Percentiles rank a stretch among this genome's conserved stretches.
phyloP scores from a whole-genome alignment of 2,329 filamentous ascomycete species.

The Aureobasidium uvarum region DNA sequence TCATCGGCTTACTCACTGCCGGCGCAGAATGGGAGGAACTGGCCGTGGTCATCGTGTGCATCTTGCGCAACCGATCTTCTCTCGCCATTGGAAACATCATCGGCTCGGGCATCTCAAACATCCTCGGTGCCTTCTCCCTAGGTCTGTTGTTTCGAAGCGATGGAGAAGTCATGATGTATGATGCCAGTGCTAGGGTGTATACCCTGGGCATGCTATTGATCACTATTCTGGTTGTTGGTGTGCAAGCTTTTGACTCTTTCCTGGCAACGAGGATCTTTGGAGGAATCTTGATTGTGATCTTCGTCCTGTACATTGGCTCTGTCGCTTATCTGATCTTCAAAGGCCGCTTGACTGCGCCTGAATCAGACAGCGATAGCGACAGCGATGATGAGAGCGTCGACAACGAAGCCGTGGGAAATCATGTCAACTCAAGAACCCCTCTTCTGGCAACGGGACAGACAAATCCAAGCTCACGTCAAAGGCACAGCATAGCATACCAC shows the following conservation, averaged over 20 bases:
- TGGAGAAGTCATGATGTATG: conserved; percentile 40
- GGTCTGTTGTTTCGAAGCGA: conserved; percentile 47
- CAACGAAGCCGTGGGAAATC: background rate
- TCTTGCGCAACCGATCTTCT: conserved; percentile 48
- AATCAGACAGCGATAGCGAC: conserved; percentile 48
- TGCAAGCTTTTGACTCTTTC: background rate
- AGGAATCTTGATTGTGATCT: conserved; percentile 44
- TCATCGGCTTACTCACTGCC: conserved; percentile 54
- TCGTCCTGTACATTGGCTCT: conserved; percentile 47
- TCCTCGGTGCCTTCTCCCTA: conserved; percentile 56
- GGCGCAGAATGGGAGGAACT: conserved; percentile 59
- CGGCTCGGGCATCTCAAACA: conserved; percentile 55
- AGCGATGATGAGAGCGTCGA: conserved; percentile 27
- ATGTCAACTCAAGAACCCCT: background rate
- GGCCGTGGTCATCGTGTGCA: conserved; percentile 50
- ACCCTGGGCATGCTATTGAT: conserved; percentile 45
- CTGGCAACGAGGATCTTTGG: conserved; percentile 38
- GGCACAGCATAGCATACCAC: conserved; percentile 36
- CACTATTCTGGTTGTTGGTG: conserved; percentile 43
- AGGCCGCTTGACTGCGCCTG: conserved; percentile 45
- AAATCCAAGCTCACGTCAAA: background rate
- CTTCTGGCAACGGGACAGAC: background rate
- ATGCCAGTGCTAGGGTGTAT: conserved; percentile 52
- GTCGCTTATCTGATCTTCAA: conserved; percentile 49
- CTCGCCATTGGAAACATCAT: conserved; percentile 56